Evolutionary conservation across 1,284 basidiomycete species (phyloP).

Genomic region (Sutorius eximius): DNA sequence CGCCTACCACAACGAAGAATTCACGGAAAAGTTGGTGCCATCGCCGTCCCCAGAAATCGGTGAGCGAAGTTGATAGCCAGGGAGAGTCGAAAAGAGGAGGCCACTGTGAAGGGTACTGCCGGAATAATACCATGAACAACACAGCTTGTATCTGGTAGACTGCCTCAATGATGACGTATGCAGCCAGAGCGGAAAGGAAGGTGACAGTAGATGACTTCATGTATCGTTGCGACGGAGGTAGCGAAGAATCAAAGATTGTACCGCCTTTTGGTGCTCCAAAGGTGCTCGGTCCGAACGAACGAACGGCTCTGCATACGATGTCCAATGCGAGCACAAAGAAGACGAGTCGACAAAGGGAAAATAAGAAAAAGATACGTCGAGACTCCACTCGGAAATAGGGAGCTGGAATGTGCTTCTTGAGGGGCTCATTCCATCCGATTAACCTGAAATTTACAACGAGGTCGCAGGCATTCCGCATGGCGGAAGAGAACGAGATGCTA

Average conservation of each 20-base stretch:
- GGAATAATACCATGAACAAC: constrained; percentile 42
- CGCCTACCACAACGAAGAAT: constrained; percentile 38
- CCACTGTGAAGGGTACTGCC: constrained; percentile 40
- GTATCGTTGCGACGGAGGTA: constrained; percentile 44
- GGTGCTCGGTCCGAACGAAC: constrained; percentile 21
- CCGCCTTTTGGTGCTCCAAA: constrained; percentile 33
- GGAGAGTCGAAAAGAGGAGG: constrained; percentile 44
- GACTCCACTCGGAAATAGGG: constrained; percentile 21
- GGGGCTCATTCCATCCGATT: constrained; percentile 29
- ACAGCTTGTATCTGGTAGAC: constrained; percentile 45
- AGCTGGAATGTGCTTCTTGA: constrained; percentile 9
- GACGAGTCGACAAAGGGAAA: constrained; percentile 16
- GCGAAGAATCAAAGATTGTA: constrained; percentile 50
- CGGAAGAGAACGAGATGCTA: constrained; percentile 5
- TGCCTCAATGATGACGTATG: constrained; percentile 45
- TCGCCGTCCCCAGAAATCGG: constrained; percentile 43
- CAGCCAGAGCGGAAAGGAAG: constrained; percentile 39
- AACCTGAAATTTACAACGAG: constrained; percentile 27
- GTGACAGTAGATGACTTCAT: constrained; percentile 43
- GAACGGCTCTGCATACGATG: background rate
- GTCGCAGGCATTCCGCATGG: constrained; percentile 31
- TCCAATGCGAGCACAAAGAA: constrained; percentile 17
- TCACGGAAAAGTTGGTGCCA: constrained; percentile 49
- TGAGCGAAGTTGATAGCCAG: constrained; percentile 41
- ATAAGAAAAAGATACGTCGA: constrained; percentile 16